Percentiles rank a stretch among this genome's conserved stretches.
Evolutionary conservation across 176 grass and related monocot genomes (phyloP).

Genomic region (Tillandsia leiboldiana): DNA sequence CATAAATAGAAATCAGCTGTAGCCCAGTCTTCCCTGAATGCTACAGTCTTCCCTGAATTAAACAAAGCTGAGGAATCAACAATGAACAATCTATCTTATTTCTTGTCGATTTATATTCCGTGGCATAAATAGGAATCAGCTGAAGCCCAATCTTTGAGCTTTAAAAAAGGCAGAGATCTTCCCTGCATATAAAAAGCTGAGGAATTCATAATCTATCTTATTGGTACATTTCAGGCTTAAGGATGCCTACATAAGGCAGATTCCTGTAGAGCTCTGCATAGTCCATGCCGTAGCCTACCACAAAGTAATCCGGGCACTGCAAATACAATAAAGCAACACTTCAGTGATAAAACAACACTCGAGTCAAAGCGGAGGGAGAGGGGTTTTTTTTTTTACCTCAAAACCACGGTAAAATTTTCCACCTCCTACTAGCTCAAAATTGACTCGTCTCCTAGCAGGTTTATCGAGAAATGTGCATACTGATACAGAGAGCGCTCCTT

Average conservation of each 20-base stretch:
- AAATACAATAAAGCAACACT: conserved; percentile 20
- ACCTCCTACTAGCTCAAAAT: conserved; percentile 51
- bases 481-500: conserved; percentile 70
- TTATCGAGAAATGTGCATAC: conserved; percentile 90
- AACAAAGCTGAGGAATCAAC: not conserved
- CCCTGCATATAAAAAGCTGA: not conserved
- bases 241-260: conserved; percentile 72
- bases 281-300: conserved; percentile 96
- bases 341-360: not conserved
- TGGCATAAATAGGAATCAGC: no score
- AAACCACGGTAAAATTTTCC: conserved; percentile 91
- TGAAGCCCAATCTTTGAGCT: no score
- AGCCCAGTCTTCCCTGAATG: not conserved
- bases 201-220: conserved; percentile 15
- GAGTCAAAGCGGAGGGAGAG: no score
- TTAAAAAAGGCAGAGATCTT: not conserved
- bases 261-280: conserved; percentile 81
- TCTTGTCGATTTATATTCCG: conserved; percentile 21
- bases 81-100: no score
- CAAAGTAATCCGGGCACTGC: conserved; percentile 87
- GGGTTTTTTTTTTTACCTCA: conserved; percentile 32
- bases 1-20: not conserved
- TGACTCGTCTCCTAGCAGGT: conserved; percentile 61
- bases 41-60: not conserved
- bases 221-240: conserved; percentile 65